Evolutionary conservation across 176 grass and related monocot genomes (phyloP).

Genomic region (Saccharum spontaneum): DNA sequence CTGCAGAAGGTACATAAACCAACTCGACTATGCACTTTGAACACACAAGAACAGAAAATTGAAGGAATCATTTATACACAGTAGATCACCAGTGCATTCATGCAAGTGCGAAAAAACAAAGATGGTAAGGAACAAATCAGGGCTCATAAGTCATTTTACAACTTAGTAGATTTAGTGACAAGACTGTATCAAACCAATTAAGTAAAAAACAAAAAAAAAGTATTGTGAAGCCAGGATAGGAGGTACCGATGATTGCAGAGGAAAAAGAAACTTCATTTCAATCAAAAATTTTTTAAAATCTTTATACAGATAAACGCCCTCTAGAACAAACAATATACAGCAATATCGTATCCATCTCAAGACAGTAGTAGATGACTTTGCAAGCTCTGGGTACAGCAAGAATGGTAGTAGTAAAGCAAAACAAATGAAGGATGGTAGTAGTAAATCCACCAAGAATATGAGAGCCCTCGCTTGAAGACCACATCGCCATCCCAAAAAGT

Average conservation of each 20-base stretch:
- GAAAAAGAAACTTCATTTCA: conserved; percentile 2
- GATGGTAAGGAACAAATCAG: background rate
- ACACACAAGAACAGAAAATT: background rate
- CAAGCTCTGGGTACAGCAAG: conserved; percentile 22
- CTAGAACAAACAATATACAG: background rate
- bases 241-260: background rate
- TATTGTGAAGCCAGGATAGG: background rate
- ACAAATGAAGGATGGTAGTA: background rate
- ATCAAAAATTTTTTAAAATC: background rate
- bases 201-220: background rate
- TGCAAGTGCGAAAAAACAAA: background rate
- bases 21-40: background rate
- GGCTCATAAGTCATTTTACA: background rate
- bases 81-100: background rate
- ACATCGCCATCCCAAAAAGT: conserved; percentile 20
- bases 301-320: background rate
- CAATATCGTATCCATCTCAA: background rate
- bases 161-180: background rate
- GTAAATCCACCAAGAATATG: conserved; percentile 1
- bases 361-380: background rate
- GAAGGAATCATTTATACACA: background rate
- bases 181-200: background rate
- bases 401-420: conserved; percentile 9
- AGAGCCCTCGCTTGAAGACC: conserved; percentile 17
- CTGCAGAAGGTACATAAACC: background rate